Evolutionary conservation across 176 grass and related monocot genomes (phyloP).

Genomic region (Chrysopogon serrulatus): DNA sequence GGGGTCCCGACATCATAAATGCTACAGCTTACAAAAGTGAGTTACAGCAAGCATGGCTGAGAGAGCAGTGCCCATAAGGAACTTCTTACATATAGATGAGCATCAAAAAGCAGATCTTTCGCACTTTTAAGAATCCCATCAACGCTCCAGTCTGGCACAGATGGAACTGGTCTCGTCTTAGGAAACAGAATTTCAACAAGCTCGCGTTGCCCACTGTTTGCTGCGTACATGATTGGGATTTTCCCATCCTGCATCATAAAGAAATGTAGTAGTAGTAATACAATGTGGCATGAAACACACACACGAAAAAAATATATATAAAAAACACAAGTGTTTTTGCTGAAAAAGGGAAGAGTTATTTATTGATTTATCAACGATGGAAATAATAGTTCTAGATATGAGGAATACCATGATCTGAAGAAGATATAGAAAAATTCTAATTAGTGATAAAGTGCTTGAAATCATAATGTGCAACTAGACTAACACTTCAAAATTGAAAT

Average conservation of each 20-base stretch:
- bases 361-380: not conserved
- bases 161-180: slow-evolving; percentile 26
- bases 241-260: not conserved
- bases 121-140: not conserved
- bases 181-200: slow-evolving; percentile 48
- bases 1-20: not conserved
- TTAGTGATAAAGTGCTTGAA: not conserved
- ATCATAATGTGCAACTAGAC: not conserved
- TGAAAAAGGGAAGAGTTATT: not conserved
- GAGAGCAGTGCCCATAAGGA: not conserved
- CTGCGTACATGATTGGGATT: slow-evolving; percentile 22
- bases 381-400: not conserved
- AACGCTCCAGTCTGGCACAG: slow-evolving; percentile 5
- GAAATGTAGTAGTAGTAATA: not conserved
- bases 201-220: slow-evolving; percentile 12
- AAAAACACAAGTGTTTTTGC: too few relatives aligned
- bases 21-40: too few relatives aligned
- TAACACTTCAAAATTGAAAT: not conserved
- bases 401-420: not conserved
- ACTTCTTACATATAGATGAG: not conserved
- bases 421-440: not conserved
- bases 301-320: too few relatives aligned
- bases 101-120: not conserved
- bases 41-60: not conserved
- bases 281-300: not conserved